These are phyloP conservation scores for Peniophora sp. DNA, from an alignment of 1,284 basidiomycete species.

Conservation along the genomic window DNA sequence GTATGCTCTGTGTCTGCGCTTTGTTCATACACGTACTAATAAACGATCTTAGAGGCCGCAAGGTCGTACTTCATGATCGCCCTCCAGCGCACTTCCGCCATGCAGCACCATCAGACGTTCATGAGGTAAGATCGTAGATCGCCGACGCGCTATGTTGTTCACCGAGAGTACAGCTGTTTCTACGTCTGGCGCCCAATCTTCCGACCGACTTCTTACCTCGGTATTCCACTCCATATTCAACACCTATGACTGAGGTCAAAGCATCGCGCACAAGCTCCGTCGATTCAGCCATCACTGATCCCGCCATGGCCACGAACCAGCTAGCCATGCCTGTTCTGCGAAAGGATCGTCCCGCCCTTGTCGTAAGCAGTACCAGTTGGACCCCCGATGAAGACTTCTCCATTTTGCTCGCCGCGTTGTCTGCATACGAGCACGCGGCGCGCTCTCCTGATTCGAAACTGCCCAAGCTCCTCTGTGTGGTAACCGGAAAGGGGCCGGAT, in stretches of 20 bases:
- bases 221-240: slow-evolving; percentile 46
- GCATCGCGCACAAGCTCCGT: slow-evolving; percentile 12
- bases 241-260: slow-evolving; percentile 42
- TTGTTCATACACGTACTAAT: slow-evolving; percentile 4
- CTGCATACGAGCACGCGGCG: slow-evolving; percentile 61
- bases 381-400: slow-evolving; percentile 96
- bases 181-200: slow-evolving; percentile 35
- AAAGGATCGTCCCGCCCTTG: slow-evolving; percentile 71
- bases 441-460: slow-evolving; percentile 27
- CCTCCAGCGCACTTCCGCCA: slow-evolving; percentile 78
- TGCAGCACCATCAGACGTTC: slow-evolving; percentile 59
- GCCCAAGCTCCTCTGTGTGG: slow-evolving; percentile 74
- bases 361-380: slow-evolving; percentile 95
- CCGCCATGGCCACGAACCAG: slow-evolving; percentile 19
- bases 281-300: slow-evolving; percentile 5
- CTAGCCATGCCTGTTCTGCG: slow-evolving; percentile 32
- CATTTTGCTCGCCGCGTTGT: slow-evolving; percentile 71
- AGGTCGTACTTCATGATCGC: slow-evolving; percentile 78
- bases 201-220: slow-evolving; percentile 33
- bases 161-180: slow-evolving; percentile 47
- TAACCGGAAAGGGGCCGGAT: slow-evolving; percentile 91
- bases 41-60: slow-evolving; percentile 53
- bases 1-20: slow-evolving; percentile 35
- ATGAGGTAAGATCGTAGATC: slow-evolving; percentile 47
- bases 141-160: slow-evolving; percentile 16